Percentiles rank a stretch among this genome's conserved stretches.
Conservation (phyloP, 148 eudicot species). For the Rhododendron molle region DNA sequence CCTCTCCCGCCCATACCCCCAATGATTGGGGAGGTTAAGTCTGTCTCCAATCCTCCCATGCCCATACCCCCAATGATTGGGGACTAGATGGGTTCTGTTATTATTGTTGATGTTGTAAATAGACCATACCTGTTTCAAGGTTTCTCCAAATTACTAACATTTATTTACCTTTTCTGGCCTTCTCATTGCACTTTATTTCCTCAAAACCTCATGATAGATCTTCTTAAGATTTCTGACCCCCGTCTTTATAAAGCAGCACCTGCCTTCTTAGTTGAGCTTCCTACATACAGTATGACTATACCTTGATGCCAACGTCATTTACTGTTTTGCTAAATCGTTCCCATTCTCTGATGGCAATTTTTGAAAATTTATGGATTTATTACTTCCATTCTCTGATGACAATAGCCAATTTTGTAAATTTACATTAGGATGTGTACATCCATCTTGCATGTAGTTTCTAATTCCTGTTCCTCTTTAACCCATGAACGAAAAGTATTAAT, state of each 20-base stretch:
- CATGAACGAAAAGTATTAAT: not conserved
- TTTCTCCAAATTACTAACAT: not conserved
- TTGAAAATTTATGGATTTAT: not conserved
- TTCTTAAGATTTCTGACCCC: not conserved
- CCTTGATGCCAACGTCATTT: not conserved
- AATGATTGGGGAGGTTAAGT: too few species aligned
- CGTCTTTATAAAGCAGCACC: not conserved
- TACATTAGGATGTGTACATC: not conserved
- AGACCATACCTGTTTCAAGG: not conserved
- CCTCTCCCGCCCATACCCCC: too few species aligned
- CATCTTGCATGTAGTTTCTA: not conserved
- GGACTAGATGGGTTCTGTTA: too few species aligned
- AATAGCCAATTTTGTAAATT: not conserved
- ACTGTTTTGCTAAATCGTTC: not conserved
- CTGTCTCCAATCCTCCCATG: too few species aligned
- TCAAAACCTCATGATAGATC: constrained; percentile 2
- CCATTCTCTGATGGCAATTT: not conserved
- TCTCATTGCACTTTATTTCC: not conserved
- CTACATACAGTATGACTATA: too few species aligned
- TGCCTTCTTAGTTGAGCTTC: not conserved
- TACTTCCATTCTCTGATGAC: constrained; percentile 1
- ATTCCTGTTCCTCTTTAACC: not conserved
- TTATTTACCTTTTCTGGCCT: not conserved
- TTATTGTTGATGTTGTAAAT: not conserved
- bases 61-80: too few species aligned